Conservation (phyloP, 257 asterid species). For the Thymus quinquecostatus region DNA sequence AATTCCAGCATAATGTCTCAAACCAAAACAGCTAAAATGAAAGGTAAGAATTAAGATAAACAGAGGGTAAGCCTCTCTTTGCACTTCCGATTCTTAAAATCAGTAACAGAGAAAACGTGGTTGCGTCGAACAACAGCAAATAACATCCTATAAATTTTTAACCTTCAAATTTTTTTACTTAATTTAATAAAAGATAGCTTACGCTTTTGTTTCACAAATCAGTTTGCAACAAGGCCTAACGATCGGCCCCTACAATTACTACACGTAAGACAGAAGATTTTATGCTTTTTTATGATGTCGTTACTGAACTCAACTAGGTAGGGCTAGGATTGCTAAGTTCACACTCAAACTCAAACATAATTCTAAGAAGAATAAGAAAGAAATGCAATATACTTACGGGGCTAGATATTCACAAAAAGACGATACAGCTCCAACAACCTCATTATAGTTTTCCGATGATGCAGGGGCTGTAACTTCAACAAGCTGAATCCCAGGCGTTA, state of each 20-base stretch:
- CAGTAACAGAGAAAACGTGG: not conserved
- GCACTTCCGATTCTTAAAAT: not conserved
- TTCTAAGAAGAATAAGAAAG: not conserved
- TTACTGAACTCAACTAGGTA: not conserved
- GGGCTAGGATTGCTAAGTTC: conserved; percentile 5
- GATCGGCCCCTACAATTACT: conserved; percentile 5
- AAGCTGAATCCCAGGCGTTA: conserved; percentile 92
- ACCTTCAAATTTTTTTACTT: too few species aligned
- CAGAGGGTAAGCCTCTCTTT: conserved; percentile 9
- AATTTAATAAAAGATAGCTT: not conserved
- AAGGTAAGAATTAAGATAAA: conserved; percentile 7
- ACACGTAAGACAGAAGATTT: not conserved
- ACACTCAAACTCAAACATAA: not conserved
- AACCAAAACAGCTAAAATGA: not conserved
- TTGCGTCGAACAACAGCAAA: not conserved
- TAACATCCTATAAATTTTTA: not conserved
- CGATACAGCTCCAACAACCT: conserved; percentile 73
- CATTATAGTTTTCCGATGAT: conserved; percentile 81
- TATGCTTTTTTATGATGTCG: not conserved
- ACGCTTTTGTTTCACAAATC: not conserved
- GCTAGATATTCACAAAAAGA: conserved; percentile 96
- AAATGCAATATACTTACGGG: conserved; percentile 66
- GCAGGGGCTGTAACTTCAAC: conserved; percentile 97
- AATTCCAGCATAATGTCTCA: conserved; percentile 4
- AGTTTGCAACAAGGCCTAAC: not conserved